Evolutionary conservation across 1,284 basidiomycete species (phyloP).

Genomic region (Ganoderma multipileum): DNA sequence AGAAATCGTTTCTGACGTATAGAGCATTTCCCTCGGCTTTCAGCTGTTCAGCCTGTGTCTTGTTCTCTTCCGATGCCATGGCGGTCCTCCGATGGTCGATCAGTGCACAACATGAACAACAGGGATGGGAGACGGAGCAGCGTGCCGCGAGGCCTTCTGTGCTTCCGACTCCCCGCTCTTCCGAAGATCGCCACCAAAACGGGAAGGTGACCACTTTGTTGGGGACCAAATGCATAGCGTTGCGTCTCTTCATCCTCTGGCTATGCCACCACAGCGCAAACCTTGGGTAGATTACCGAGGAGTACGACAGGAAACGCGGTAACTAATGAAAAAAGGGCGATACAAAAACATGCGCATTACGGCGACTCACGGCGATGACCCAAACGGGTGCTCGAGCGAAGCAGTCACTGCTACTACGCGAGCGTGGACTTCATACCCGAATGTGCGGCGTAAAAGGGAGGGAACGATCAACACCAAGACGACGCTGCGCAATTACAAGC

Average conservation of each 20-base stretch:
- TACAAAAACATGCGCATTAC: conserved; percentile 13
- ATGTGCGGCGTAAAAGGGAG: conserved; percentile 21
- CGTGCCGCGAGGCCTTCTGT: neutral
- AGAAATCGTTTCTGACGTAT: conserved; percentile 39
- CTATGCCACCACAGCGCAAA: neutral
- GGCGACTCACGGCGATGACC: conserved; percentile 19
- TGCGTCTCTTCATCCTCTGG: neutral
- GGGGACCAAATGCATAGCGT: neutral
- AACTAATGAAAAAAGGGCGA: conserved; percentile 6
- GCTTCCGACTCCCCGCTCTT: neutral
- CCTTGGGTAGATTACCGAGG: conserved; percentile 1
- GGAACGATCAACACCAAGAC: conserved; percentile 33
- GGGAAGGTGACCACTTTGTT: conserved; percentile 9
- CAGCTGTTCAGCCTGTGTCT: conserved; percentile 32
- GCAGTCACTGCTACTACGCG: conserved; percentile 17
- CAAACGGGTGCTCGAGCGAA: conserved; percentile 12
- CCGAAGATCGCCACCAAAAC: conserved; percentile 11
- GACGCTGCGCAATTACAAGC: conserved; percentile 30
- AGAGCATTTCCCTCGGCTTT: conserved; percentile 45
- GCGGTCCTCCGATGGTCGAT: neutral
- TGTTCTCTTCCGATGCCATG: conserved; percentile 27
- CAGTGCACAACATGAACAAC: neutral
- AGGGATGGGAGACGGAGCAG: neutral
- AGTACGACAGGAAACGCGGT: conserved; percentile 5
- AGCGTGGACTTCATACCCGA: conserved; percentile 4